Base-by-base conservation (phyloP, 768 basidiomycete species). In the Mycena indigotica region DNA sequence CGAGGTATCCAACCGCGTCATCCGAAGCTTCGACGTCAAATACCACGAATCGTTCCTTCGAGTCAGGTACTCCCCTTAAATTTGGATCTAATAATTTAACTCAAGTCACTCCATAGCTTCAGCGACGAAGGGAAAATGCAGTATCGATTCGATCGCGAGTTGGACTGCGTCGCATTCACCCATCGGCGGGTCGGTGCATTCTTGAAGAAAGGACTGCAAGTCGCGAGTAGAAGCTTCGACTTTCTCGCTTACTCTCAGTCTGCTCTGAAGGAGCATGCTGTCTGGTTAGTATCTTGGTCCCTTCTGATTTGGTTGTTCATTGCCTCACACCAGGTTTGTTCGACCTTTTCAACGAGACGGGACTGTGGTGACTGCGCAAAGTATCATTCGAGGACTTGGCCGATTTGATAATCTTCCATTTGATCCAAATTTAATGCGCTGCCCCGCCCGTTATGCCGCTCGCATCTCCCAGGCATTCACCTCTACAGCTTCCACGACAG, bases 191-290 rank as follows among this genome's bases (percentile, higher is more conserved):
- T 87, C 17, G 81, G 83, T 1, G 64, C 71, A 13, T 65, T 77
- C 35, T 65, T 84, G 26, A 67, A 74, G 1, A 55, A 73, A 6
- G 85, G 84, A 0, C 64, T 89, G n/a, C 66, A 35, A 3, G 77
- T 91, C 29, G 85, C 81, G 2, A 80, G 81, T 1, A 74, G 83
- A 30, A 64, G 66, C 8, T 90, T 88, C 63, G 59, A 77, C 1
- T 89, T 89, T 64, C 75, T 91, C 15, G 88, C 85, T 0, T 90
- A 89, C 69, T 89, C 88, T 0, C 85, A 85, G 63, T 89, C 88
- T 3, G 86, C 89, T 0, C 72, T 90, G n/a, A 88, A 85, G 60
- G 82, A 86, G 48, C 84, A 85, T 59, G 71, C 83, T 21, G 83
- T 85, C 2, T 85, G 83, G 84, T 79, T 41, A 41, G 74, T 64